Conservation (phyloP, 129 eudicot genomes). For the Erigeron canadensis region DNA sequence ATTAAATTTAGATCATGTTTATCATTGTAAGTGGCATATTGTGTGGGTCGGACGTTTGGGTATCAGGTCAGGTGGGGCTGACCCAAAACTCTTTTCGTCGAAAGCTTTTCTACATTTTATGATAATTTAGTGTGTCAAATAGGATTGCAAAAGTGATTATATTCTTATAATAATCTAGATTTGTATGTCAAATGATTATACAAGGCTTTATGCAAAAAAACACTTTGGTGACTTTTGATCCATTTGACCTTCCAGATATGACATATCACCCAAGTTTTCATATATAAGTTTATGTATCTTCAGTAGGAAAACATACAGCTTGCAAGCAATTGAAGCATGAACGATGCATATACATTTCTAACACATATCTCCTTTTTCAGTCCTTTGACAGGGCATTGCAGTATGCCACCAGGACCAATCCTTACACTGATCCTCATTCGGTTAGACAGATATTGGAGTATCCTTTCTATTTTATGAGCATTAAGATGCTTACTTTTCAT, state of each 20-base stretch:
- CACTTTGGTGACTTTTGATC: too few species aligned
- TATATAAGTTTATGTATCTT: background rate
- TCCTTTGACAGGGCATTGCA: slow-evolving; percentile 82
- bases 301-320: background rate
- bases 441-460: slow-evolving; percentile 24
- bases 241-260: too few species aligned
- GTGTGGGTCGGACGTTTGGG: background rate
- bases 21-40: background rate
- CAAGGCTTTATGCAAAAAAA: too few species aligned
- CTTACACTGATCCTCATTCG: slow-evolving; percentile 49
- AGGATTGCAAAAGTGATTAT: too few species aligned
- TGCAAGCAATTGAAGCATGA: background rate
- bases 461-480: background rate
- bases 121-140: too few species aligned
- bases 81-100: too few species aligned
- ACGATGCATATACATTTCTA: background rate
- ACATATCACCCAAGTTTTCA: background rate
- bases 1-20: background rate
- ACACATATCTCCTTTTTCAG: slow-evolving; percentile 28
- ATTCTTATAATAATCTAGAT: too few species aligned
- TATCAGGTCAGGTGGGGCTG: too few species aligned
- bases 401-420: slow-evolving; percentile 59
- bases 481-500: background rate
- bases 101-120: too few species aligned
- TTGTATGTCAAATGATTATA: too few species aligned